Evolutionary conservation across 2,329 filamentous ascomycete genomes (phyloP).

Genomic region (Gliomastix tumulicola): DNA sequence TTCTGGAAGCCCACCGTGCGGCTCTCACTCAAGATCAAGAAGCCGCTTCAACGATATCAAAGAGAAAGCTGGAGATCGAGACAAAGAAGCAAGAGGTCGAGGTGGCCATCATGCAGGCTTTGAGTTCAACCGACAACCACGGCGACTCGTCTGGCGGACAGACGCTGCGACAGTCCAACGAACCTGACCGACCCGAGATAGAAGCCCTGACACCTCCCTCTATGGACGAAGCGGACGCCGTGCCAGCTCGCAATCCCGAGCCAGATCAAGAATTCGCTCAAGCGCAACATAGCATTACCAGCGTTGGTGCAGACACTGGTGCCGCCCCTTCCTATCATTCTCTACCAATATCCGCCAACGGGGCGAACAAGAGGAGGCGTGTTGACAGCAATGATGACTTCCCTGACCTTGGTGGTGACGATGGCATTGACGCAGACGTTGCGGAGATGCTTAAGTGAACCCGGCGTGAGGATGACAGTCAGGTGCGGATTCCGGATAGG

Average conservation of each 20-base stretch:
- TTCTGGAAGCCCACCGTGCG: conserved; percentile 66
- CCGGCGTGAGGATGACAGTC: too few relatives aligned
- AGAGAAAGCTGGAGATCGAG: conserved; percentile 65
- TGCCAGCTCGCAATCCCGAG: conserved; percentile 3
- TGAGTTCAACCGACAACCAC: conserved; percentile 53
- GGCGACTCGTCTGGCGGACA: conserved; percentile 32
- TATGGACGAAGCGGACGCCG: conserved; percentile 33
- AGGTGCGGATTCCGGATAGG: too few relatives aligned
- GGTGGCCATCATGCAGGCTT: conserved; percentile 79
- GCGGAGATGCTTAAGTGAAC: conserved; percentile 44
- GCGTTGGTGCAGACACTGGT: conserved; percentile 4
- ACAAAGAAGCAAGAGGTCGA: conserved; percentile 83
- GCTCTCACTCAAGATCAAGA: conserved; percentile 65
- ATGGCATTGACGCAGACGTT: conserved; percentile 50
- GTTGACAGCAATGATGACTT: conserved; percentile 44
- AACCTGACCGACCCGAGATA: conserved; percentile 69
- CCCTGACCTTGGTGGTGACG: conserved; percentile 45
- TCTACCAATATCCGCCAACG: conserved; percentile 40
- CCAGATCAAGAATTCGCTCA: too few relatives aligned
- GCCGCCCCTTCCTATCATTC: conserved; percentile 39
- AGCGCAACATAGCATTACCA: not conserved
- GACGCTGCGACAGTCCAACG: conserved; percentile 39
- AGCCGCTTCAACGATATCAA: conserved; percentile 33
- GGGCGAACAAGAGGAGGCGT: conserved; percentile 49
- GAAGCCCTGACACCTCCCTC: conserved; percentile 82